Conservation (phyloP, 306 rosid genomes). For the Trifolium dubium region DNA sequence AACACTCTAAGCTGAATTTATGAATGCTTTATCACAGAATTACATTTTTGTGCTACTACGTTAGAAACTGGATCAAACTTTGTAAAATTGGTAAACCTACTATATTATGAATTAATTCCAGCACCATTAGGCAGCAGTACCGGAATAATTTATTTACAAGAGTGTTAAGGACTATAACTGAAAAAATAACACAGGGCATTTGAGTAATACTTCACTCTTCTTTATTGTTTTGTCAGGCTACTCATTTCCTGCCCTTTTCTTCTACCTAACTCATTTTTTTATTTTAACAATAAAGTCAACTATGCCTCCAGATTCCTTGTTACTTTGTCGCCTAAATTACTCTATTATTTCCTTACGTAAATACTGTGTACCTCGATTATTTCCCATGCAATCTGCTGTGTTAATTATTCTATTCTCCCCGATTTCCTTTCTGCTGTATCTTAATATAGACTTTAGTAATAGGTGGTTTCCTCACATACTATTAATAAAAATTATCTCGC, state of each 20-base stretch:
- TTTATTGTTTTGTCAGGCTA: background rate
- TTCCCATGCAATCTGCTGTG: conserved; percentile 2
- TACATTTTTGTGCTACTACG: background rate
- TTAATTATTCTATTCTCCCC: conserved; percentile 11
- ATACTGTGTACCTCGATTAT: background rate
- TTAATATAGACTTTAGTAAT: conserved; percentile 19
- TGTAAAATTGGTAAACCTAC: background rate
- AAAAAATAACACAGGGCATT: conserved; percentile 6
- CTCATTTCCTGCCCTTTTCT: background rate
- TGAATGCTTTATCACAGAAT: conserved; percentile 33
- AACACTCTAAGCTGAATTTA: conserved; percentile 22
- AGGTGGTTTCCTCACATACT: conserved; percentile 29
- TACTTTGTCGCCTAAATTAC: conserved; percentile 5
- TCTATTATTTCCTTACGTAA: background rate
- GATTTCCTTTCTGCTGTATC: conserved; percentile 20
- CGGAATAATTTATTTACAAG: background rate
- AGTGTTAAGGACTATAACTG: background rate
- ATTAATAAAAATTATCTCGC: conserved; percentile 30
- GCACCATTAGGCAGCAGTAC: background rate
- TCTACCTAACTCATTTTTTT: conserved; percentile 10
- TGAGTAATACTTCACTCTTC: background rate
- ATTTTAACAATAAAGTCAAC: background rate
- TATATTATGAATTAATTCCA: background rate
- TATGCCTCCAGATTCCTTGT: conserved; percentile 13
- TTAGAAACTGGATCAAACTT: conserved; percentile 5